Base-by-base conservation (phyloP, 352 stramenopile species). In the Aphanomyces astaci region DNA sequence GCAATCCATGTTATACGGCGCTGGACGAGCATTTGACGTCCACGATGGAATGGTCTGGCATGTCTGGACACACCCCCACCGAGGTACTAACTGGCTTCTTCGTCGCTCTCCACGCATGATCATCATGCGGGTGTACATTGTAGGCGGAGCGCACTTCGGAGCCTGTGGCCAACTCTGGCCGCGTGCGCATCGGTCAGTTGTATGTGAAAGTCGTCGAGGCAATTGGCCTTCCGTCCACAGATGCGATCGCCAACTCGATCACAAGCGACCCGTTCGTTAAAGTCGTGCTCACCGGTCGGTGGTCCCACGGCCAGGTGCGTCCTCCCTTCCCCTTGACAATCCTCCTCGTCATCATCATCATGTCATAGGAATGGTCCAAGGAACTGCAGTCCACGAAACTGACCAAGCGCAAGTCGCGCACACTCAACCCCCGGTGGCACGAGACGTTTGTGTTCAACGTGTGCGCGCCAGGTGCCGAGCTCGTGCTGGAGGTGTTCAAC, bases 241-340 rank as follows among this genome's bases (percentile, higher is more conserved):
- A 94, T 64, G 90, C 83, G n/a, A 94, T 94, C 72, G 91, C 85
- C 31, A 94, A 94, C 66, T 92, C 85, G n/a, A 94, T 94, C 73
- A 94, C 85, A 30, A 94, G 83, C 63, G 85, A 94, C 64, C 85
- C 85, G 30, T 94, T 94, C 63, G 85, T 94, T 40, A 81, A 84
- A 39, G 80, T 94, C 51, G 89, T 90, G 72, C 77, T 94, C 32
- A 88, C 83, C 13, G 85, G 85, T 66, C 90, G 90, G 73, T 94
- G 85, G 85, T 94, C 85, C 3, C 85, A 94, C 54, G 83, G 83
- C 19, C 85, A 94, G 55, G 55, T 64, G 19, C 30, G 19, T 22
- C 11, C 7, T 11, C 32, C 13, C 36, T 25, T 28, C 31, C 2
- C 10, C 25, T 25, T 25, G 52, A n/a, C 19, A 40, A 36, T 31